Evolutionary conservation across 179 eudicot species (phyloP), one percentile per base, ranked within the genome.

Genomic region (Silene vulgaris): DNA sequence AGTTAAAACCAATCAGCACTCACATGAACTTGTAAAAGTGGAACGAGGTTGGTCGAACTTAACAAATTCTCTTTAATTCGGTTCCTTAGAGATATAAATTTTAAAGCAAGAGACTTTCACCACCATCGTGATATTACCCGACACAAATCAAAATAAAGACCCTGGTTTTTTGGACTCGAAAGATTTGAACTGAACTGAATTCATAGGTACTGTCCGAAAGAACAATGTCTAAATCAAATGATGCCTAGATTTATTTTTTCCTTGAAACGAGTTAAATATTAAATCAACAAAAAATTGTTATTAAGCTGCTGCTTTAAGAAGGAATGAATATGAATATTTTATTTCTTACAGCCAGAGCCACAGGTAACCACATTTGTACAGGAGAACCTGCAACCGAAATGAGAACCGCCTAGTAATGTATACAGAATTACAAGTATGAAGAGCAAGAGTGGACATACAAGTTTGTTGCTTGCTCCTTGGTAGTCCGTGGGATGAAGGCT

Each of bases 381-480:
- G 9, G 52, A 37, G 52, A 37, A 23, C 69, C 20, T n/a, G 71
- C 48, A n/a, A n/a, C 21, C 21, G 8, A 30, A 2, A 30, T 32
- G 70, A 8, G 6, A 35, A 16, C 71, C 21, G 71, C 13, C 20
- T 32, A 17, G 73, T 26, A 68, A 43, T 21, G 19, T 54, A 71
- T 23, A 71, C 14, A 23, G 54, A 50, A 71, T 50, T 50, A 71
- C 40, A 52, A 60, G 74, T 71, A 52, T 26, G 17, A 17, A n/a
- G 40, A 71, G 43, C 7, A 71, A 52, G 1, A 13, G 62, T 71
- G 61, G 61, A 71, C 35, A 17, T 71, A 71, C 59, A 40, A 43
- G 8, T 23, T 50, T 23, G 74, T 52, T 71, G n/a, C 16, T 43
- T 69, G 73, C 59, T 50, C 5, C 37, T 28, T 32, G 32, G 62